Base-by-base conservation (phyloP, 1,284 basidiomycete genomes). In the Quambalaria eucalypti region DNA sequence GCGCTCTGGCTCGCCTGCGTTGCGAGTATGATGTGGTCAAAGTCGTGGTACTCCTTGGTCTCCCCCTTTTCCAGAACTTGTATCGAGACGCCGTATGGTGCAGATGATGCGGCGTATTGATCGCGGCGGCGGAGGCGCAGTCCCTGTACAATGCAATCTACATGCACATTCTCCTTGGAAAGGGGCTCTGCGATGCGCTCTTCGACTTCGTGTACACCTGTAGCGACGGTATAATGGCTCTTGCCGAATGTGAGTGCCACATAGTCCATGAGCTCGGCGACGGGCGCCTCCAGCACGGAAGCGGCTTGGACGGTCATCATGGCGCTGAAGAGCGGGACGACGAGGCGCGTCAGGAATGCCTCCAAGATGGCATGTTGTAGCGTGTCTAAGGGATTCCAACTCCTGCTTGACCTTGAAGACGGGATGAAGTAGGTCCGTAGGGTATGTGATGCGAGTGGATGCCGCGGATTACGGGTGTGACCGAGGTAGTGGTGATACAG, bases 1-100 rank as follows among this genome's bases (percentile, higher is more conserved):
- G 62, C 62, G 1, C 61, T 59, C 50, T 69, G 67, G 39, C 71
- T 68, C 6, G 71, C 71, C 48, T 73, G 71, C 25, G 71, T 73
- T 4, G 69, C 71, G 46, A 73, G 65, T 21, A 74, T 64, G 36
- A 74, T 44, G 48, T 74, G 67, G 50, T 69, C 56, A 48, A 64
- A 74, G 2, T 55, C 56, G 12, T 67, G 63, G 19, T 65, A 57
- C 25, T 26, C n/a, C 16, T 36, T 26, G 14, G 28, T 12, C 19
- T 21, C n/a, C 14, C 42, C 42, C 12, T 26, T 26, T 12, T 46
- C 42, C 21, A 26, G 14, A 2, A 46, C 42, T 21, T 46, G 16
- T 4, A 46, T 26, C 21, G 16, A 14, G 19, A 21, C 25, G 31
- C 31, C 31, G n/a, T n/a, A n/a, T n/a, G n/a, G n/a, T n/a, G n/a